Conservation (phyloP, 2,329 filamentous ascomycete species). For the Scedosporium aurantiacum region DNA sequence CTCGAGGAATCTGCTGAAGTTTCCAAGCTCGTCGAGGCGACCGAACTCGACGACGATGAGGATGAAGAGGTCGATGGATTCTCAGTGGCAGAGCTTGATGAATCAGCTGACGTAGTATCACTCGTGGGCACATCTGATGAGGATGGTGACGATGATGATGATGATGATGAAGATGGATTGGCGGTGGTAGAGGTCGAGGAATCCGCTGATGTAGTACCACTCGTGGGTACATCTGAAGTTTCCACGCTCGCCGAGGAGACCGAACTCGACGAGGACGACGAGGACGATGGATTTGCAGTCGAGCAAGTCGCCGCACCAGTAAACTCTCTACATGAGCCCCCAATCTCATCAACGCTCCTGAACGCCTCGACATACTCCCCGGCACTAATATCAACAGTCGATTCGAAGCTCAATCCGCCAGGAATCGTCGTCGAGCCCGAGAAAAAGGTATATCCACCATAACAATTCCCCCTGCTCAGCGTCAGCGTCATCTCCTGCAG, state of each 20-base stretch:
- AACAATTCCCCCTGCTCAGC: constrained; percentile 31
- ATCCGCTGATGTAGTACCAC: no score
- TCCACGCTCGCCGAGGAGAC: no score
- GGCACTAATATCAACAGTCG: constrained; percentile 33
- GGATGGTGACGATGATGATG: constrained; percentile 8
- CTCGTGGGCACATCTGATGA: constrained; percentile 6
- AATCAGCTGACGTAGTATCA: no score
- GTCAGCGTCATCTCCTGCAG: constrained; percentile 25
- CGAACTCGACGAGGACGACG: neutral
- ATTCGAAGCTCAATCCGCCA: constrained; percentile 31
- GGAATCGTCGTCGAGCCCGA: constrained; percentile 29
- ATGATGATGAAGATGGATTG: neutral
- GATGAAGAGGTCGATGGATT: neutral
- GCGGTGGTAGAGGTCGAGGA: constrained; percentile 12
- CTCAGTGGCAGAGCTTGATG: no score
- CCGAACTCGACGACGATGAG: neutral
- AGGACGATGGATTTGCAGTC: constrained; percentile 9
- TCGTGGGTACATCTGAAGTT: no score
- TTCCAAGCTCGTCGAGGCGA: no score
- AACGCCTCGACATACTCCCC: constrained; percentile 34
- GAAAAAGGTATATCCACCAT: constrained; percentile 38
- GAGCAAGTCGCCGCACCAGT: constrained; percentile 21
- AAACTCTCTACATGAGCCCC: constrained; percentile 31
- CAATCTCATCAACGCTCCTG: constrained; percentile 33
- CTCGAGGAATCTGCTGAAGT: no score